phyloP scores from a whole-genome alignment of 345 rosid genomes.

The Excoecaria cochinchinensis region DNA sequence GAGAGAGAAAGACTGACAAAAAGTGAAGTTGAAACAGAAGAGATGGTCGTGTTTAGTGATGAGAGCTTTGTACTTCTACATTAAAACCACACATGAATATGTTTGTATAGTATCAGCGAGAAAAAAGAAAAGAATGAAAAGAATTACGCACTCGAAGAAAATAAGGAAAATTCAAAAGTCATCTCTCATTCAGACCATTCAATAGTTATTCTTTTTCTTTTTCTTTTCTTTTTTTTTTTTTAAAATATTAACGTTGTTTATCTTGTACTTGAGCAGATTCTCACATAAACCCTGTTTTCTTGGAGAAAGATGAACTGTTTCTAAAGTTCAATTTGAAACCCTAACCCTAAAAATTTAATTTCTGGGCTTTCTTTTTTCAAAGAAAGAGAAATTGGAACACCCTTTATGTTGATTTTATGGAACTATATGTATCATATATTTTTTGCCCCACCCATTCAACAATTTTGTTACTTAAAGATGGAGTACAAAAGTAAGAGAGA shows the following conservation, averaged over 20 bases:
- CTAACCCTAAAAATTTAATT: conserved; percentile 33
- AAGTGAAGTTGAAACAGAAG: conserved; percentile 34
- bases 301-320: too few relatives aligned
- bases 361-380: background rate
- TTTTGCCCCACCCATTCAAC: background rate
- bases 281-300: too few relatives aligned
- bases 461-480: background rate
- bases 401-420: background rate
- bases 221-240: too few relatives aligned
- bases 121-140: background rate
- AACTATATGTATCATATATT: background rate
- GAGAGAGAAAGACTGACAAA: conserved; percentile 34
- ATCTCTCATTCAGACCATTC: conserved; percentile 7
- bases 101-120: background rate
- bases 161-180: conserved; percentile 32
- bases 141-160: conserved; percentile 33
- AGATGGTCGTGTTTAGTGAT: conserved; percentile 21
- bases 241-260: too few relatives aligned
- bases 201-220: background rate
- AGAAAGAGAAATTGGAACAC: background rate
- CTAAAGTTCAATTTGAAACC: conserved; percentile 20
- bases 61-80: conserved; percentile 34
- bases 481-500: conserved; percentile 15
- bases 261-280: too few relatives aligned
- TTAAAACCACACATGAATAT: conserved; percentile 23